Evolutionary conservation across 768 basidiomycete species (phyloP).

Genomic region (Termitomyces sp.): DNA sequence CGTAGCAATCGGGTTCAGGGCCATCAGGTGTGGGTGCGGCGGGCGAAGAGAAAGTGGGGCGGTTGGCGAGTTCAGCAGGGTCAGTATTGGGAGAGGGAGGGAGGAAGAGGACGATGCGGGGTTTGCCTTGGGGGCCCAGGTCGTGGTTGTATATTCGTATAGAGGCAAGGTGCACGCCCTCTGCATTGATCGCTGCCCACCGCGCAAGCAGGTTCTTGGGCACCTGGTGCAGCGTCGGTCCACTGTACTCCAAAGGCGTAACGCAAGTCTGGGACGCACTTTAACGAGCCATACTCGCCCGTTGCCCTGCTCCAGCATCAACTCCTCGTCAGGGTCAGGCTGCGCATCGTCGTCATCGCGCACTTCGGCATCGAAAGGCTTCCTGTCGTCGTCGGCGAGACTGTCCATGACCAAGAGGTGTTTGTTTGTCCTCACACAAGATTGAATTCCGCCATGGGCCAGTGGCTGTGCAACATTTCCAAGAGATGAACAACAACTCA

Average conservation of each 20-base stretch:
- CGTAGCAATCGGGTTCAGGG: slow-evolving; percentile 66
- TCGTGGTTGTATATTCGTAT: slow-evolving; percentile 70
- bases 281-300: slow-evolving; percentile 85
- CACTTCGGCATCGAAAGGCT: slow-evolving; percentile 56
- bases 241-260: background rate
- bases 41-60: slow-evolving; percentile 31
- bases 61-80: slow-evolving; percentile 15
- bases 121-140: slow-evolving; percentile 36
- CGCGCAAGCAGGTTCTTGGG: slow-evolving; percentile 83
- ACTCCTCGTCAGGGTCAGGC: slow-evolving; percentile 76
- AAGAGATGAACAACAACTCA: slow-evolving; percentile 15
- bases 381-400: slow-evolving; percentile 58
- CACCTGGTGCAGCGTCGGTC: slow-evolving; percentile 40
- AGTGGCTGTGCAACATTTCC: slow-evolving; percentile 5
- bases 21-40: slow-evolving; percentile 26
- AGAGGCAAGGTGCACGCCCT: slow-evolving; percentile 78
- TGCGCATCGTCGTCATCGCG: slow-evolving; percentile 46
- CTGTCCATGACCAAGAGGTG: background rate
- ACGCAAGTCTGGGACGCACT: slow-evolving; percentile 33
- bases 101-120: slow-evolving; percentile 62
- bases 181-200: slow-evolving; percentile 72
- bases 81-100: slow-evolving; percentile 50
- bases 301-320: slow-evolving; percentile 72
- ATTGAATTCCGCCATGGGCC: background rate
- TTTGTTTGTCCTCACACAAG: background rate